Evolutionary conservation across 1,139 yeast genomes (phyloP), one percentile per base, ranked within the genome.

Genomic region (Suhomyces bribrorum): DNA sequence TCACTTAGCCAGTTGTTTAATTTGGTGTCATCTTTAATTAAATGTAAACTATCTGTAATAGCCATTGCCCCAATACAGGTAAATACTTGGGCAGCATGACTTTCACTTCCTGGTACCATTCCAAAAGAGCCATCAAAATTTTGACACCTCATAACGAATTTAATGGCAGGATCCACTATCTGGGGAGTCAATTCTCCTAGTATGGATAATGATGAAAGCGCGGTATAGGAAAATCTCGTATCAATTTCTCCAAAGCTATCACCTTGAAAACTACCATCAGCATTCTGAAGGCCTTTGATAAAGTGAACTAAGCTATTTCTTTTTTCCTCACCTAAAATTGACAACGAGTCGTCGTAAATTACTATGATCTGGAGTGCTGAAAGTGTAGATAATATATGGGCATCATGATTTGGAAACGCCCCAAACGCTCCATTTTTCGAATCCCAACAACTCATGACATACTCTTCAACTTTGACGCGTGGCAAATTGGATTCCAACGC

Each of bases 121-220:
- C 98, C 98, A 67, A 86, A 92, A 0, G 96, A 96, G 4, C 98
- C 99, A 57, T 92, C 98, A 56, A 88, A 92, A 59, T 94, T 94
- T 46, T 77, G 83, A 60, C 98, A 94, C 30, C 58, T 55, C 43
- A 76, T 53, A 8, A 90, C 77, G 63, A 81, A 92, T 1, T 66
- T 67, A 1, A 79, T 81, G 0, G 96, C 87, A 1, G 79, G 79
- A 7, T 76, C 81, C 0, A 78, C 82, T 7, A 86, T 66, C 15
- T 80, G 74, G 4, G 67, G 56, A n/a, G 80, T 77, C 42, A 90
- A 66, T 41, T 67, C 77, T 12, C 81, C 90, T 25, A 92, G 61
- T 7, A 92, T 72, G 0, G 87, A 75, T 38, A 92, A 68, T 0
- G 87, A 73, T 45, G 85, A 87, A 7, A 89, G 64, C 0, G 94